phyloP scores from a whole-genome alignment of 257 asterid genomes.

The Solanum appendiculatum region DNA sequence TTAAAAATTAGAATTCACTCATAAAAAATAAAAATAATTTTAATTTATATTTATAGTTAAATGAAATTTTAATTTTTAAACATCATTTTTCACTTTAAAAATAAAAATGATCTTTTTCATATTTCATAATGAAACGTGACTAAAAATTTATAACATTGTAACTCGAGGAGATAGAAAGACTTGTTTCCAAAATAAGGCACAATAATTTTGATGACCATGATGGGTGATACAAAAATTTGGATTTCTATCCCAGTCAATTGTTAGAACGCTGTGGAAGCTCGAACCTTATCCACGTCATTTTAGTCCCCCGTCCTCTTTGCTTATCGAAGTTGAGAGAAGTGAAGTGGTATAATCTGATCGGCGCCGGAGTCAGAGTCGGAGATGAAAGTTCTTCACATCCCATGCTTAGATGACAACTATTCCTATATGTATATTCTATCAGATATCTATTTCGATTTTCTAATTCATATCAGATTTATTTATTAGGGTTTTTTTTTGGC shows the following conservation, averaged over 20 bases:
- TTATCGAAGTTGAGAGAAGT: background rate
- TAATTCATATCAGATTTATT: background rate
- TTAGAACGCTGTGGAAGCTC: background rate
- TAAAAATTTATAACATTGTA: no score
- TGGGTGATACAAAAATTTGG: background rate
- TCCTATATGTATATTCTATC: constrained; percentile 36
- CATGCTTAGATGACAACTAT: constrained; percentile 60
- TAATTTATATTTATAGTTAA: no score
- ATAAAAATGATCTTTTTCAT: no score
- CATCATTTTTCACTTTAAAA: no score
- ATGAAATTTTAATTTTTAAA: no score
- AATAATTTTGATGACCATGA: background rate
- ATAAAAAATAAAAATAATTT: no score
- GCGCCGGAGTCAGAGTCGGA: background rate
- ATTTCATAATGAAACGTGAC: no score
- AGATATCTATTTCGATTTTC: background rate
- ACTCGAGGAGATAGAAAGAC: no score
- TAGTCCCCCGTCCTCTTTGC: background rate
- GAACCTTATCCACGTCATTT: background rate
- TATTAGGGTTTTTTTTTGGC: background rate
- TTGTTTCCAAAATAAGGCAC: rapidly evolving
- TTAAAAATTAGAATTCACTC: no score
- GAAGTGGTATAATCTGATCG: background rate
- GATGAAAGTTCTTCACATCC: constrained; percentile 69
- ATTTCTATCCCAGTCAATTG: background rate